phyloP scores from a whole-genome alignment of 768 basidiomycete species.

The Suillus variegatus region DNA sequence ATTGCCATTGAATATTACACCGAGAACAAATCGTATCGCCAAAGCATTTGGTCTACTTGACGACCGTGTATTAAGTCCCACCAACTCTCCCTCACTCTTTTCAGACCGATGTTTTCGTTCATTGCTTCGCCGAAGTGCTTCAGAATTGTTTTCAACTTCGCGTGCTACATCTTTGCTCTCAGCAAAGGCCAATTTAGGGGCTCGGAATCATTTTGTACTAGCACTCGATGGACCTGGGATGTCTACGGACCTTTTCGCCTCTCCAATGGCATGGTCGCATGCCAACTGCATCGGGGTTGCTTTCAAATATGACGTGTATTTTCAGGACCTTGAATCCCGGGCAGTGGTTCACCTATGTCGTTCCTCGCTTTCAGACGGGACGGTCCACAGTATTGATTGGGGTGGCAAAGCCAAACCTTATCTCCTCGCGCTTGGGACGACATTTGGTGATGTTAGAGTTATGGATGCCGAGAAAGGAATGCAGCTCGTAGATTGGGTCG shows the following conservation, averaged over 20 bases:
- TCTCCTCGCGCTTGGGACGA: slow-evolving; percentile 54
- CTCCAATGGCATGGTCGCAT: slow-evolving; percentile 62
- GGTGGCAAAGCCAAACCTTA: slow-evolving; percentile 40
- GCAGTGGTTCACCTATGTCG: slow-evolving; percentile 53
- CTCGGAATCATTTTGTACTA: slow-evolving; percentile 54
- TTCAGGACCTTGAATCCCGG: slow-evolving; percentile 60
- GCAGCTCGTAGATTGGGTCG: slow-evolving; percentile 35
- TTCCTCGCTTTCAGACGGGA: slow-evolving; percentile 34
- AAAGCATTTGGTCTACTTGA: slow-evolving; percentile 60
- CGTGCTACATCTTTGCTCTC: slow-evolving; percentile 41
- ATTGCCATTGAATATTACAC: slow-evolving; percentile 61
- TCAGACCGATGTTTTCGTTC: slow-evolving; percentile 44
- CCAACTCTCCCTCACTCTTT: slow-evolving; percentile 36
- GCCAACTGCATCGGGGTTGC: slow-evolving; percentile 63
- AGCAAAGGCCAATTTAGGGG: slow-evolving; percentile 57
- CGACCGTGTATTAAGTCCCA: slow-evolving; percentile 55
- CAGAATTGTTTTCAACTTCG: slow-evolving; percentile 46
- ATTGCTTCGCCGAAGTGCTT: slow-evolving; percentile 53
- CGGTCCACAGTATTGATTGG: slow-evolving; percentile 55
- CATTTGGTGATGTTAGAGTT: slow-evolving; percentile 49
- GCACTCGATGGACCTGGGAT: slow-evolving; percentile 69
- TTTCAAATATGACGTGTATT: slow-evolving; percentile 59
- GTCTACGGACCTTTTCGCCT: slow-evolving; percentile 51
- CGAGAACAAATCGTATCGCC: slow-evolving; percentile 67
- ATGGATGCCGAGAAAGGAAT: slow-evolving; percentile 47